A percentile compares a stretch with the other conserved stretches of the same genome.
These are phyloP conservation scores for Escovopsis sp. DNA, from an alignment of 2,329 filamentous ascomycete genomes.

Conservation along the genomic window DNA sequence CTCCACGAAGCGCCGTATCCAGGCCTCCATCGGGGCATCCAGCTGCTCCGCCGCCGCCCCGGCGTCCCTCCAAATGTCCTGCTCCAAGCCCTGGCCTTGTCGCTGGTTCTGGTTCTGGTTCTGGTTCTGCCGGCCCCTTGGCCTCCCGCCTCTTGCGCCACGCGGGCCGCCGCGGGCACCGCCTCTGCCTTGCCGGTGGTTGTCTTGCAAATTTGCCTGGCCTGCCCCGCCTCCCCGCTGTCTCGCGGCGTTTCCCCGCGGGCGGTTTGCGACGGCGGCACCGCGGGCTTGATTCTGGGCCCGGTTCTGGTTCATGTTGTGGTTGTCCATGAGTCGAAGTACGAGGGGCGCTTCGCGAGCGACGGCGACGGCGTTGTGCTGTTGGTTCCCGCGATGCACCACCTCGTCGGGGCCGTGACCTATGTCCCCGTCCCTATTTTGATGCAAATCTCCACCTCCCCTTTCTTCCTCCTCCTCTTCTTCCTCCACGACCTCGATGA, in stretches of 20 bases:
- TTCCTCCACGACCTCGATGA: constrained; percentile 10
- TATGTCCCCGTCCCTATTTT: constrained; percentile 10
- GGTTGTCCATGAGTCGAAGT: constrained; percentile 34
- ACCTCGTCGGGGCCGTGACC: constrained; percentile 17
- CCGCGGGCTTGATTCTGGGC: constrained; percentile 9
- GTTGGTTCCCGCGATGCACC: constrained; percentile 13
- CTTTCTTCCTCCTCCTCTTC: background rate
- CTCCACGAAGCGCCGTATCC: constrained; percentile 40
- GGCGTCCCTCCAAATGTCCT: background rate
- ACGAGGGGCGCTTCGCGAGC: constrained; percentile 43
- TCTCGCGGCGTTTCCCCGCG: background rate
- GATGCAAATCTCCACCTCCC: background rate
- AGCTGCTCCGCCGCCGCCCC: constrained; percentile 16
- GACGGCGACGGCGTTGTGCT: constrained; percentile 27
- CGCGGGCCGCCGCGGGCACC: constrained; percentile 3
- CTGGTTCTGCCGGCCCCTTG: constrained; percentile 11
- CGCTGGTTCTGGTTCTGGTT: constrained; percentile 3
- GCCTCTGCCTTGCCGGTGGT: constrained; percentile 1
- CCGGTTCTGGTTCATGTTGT: constrained; percentile 2
- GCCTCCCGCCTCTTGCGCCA: constrained; percentile 2
- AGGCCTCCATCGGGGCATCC: constrained; percentile 33
- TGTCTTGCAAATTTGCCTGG: background rate
- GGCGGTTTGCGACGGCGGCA: constrained; percentile 5
- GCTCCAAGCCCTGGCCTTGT: background rate
- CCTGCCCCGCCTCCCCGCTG: constrained; percentile 2